These are phyloP conservation scores for Suillus alpinus DNA, from an alignment of 768 basidiomycete species.

Conservation along the genomic window DNA sequence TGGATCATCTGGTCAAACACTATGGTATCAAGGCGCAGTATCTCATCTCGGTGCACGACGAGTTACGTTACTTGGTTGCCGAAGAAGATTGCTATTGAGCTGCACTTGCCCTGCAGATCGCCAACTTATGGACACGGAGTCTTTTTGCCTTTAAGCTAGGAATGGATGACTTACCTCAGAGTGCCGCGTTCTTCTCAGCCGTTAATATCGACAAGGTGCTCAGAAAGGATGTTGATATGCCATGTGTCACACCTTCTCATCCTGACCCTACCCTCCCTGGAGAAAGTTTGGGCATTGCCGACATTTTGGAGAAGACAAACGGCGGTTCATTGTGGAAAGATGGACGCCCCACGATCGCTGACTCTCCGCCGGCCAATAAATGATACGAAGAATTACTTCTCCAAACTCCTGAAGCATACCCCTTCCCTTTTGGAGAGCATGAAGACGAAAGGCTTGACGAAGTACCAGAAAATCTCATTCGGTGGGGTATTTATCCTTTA, in stretches of 20 bases:
- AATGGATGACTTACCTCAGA: conserved; percentile 93
- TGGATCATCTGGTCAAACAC: conserved; percentile 79
- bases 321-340: conserved; percentile 65
- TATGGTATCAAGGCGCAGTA: conserved; percentile 90
- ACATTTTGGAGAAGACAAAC: conserved; percentile 64
- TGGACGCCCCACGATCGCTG: conserved; percentile 51
- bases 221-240: conserved; percentile 95
- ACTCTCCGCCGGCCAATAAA: conserved; percentile 6
- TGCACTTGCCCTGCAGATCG: conserved; percentile 89
- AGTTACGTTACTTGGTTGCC: conserved; percentile 88
- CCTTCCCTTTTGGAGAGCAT: conserved; percentile 5
- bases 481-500: conserved; percentile 9
- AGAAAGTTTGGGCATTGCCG: conserved; percentile 75
- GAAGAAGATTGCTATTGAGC: conserved; percentile 90
- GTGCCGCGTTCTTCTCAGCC: conserved; percentile 95
- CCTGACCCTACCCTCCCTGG: conserved; percentile 79
- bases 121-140: conserved; percentile 92
- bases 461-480: conserved; percentile 13
- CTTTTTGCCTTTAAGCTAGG: conserved; percentile 91
- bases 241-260: conserved; percentile 93
- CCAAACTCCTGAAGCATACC: conserved; percentile 10
- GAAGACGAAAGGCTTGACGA: conserved; percentile 8
- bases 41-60: conserved; percentile 96
- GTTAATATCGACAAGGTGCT: conserved; percentile 91
- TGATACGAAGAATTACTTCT: conserved; percentile 17